Evolutionary conservation across 495 filamentous ascomycete genomes (phyloP), one percentile per base, ranked within the genome.

Genomic region (Cercophora sp.): DNA sequence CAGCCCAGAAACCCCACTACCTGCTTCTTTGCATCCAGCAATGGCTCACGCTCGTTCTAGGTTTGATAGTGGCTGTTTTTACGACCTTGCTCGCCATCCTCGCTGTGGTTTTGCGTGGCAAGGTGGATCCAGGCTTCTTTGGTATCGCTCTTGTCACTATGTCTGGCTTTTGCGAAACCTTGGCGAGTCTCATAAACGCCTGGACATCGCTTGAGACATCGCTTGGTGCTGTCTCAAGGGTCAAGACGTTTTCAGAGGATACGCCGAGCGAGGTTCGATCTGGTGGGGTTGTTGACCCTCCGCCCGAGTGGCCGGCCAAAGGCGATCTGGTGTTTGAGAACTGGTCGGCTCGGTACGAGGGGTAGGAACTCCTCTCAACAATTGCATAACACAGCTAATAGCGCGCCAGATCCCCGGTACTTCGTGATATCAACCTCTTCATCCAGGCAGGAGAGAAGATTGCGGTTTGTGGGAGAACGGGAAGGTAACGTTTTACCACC

Each of bases 211-310:
- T 49, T 34, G 46, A 49, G 46, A 49, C 46, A 2, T 49, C 46
- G 15, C 24, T 49, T 3, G 46, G 46, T 13, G 46, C 46, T 2
- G 24, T 49, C 18, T 49, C 32, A 4, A 29, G 46, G 2, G 46
- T 49, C 27, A 49, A 49, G 46, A 49, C 46, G 3, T 49, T 49
- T 24, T 49, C 46, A 3, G 46, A 49, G 46, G 46, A 49, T n/a
- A 49, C 46, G 2, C 46, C 31, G 6, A 2, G 27, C 9, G 46
- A 49, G 18, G 24, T 22, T 26, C 23, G 19, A 5, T 18, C 27
- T 37, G n/a, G 19, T 19, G 46, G 24, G n/a, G 18, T 18, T 23
- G 31, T 5, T 11, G 29, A 29, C 18, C 29, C 46, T 32, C 46
- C 31, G 8, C 19, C 31, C 5, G 6, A 19, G 27, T 51, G 48